phyloP scores from a whole-genome alignment of 2,329 filamentous ascomycete species.

The Plectosphaerella cucumerina region DNA sequence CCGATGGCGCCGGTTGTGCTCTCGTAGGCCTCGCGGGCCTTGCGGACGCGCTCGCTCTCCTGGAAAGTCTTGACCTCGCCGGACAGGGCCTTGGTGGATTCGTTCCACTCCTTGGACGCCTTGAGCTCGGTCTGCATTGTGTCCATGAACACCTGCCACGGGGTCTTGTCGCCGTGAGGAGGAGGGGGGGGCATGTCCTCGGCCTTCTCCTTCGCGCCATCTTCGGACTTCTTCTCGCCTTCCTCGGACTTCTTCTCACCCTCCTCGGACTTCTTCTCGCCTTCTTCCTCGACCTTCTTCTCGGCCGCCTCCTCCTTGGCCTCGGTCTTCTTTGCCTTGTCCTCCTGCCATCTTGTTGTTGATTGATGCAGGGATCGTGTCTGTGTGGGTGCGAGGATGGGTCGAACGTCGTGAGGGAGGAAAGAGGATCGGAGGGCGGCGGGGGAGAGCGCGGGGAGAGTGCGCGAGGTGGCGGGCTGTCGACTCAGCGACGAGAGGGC shows the following conservation, averaged over 20 bases:
- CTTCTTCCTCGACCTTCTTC: constrained; percentile 32
- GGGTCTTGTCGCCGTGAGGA: constrained; percentile 97
- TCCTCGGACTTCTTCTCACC: constrained; percentile 30
- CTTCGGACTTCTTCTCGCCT: constrained; percentile 42
- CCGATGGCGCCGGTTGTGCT: constrained; percentile 80
- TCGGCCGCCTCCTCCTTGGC: constrained; percentile 19
- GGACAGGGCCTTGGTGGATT: constrained; percentile 91
- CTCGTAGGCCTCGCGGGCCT: constrained; percentile 81
- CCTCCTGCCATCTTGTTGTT: constrained; percentile 23
- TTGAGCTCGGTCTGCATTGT: constrained; percentile 94
- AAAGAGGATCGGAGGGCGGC: constrained; percentile 42
- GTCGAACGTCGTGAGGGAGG: constrained; percentile 33
- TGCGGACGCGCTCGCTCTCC: constrained; percentile 86
- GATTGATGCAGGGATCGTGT: constrained; percentile 35
- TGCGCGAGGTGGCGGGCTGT: constrained; percentile 21
- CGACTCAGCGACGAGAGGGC: constrained; percentile 23
- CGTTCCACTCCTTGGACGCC: constrained; percentile 98
- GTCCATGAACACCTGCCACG: constrained; percentile 98
- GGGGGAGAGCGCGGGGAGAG: constrained; percentile 22
- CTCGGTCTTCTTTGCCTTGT: constrained; percentile 29
- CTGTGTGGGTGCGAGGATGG: constrained; percentile 27
- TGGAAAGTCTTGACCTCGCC: constrained; percentile 86
- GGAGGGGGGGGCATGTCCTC: constrained; percentile 78
- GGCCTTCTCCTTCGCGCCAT: constrained; percentile 55
- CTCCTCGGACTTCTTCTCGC: constrained; percentile 23